Percentiles rank a stretch among this genome's conserved stretches.
These are phyloP conservation scores for Debaryomyces udenii DNA, from an alignment of 1,139 yeast species.

Conservation along the genomic window DNA sequence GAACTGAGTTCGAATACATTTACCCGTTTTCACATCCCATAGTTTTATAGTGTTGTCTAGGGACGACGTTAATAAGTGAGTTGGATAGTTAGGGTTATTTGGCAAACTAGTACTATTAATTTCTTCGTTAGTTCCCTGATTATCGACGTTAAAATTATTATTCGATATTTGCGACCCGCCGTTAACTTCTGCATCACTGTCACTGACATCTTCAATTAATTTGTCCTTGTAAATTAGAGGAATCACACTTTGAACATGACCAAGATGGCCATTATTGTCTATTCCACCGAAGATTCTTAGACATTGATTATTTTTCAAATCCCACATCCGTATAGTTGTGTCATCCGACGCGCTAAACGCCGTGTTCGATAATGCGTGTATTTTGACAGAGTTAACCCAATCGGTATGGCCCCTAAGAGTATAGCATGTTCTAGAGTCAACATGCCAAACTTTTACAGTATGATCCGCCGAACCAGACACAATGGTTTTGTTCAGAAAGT, in stretches of 20 bases:
- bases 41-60: conserved; percentile 90
- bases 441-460: conserved; percentile 95
- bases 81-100: conserved; percentile 54
- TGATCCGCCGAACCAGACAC: conserved; percentile 93
- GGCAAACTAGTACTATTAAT: conserved; percentile 29
- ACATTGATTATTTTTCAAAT: conserved; percentile 76
- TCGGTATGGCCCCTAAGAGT: conserved; percentile 92
- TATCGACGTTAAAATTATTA: conserved; percentile 6
- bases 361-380: conserved; percentile 77
- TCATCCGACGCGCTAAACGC: conserved; percentile 91
- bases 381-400: conserved; percentile 87
- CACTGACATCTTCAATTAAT: conserved; percentile 43
- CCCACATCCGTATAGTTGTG: conserved; percentile 94
- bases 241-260: conserved; percentile 88
- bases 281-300: conserved; percentile 76
- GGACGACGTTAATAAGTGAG: conserved; percentile 84
- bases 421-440: conserved; percentile 87
- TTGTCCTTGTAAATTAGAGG: conserved; percentile 71
- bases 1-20: conserved; percentile 88
- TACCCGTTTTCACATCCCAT: conserved; percentile 88
- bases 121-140: conserved; percentile 13
- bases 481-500: conserved; percentile 75
- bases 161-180: neutral
- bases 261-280: conserved; percentile 71
- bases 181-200: conserved; percentile 23